These are phyloP conservation scores for Alternaria sp. DNA, from an alignment of 2,329 filamentous ascomycete genomes.

Conservation along the genomic window DNA sequence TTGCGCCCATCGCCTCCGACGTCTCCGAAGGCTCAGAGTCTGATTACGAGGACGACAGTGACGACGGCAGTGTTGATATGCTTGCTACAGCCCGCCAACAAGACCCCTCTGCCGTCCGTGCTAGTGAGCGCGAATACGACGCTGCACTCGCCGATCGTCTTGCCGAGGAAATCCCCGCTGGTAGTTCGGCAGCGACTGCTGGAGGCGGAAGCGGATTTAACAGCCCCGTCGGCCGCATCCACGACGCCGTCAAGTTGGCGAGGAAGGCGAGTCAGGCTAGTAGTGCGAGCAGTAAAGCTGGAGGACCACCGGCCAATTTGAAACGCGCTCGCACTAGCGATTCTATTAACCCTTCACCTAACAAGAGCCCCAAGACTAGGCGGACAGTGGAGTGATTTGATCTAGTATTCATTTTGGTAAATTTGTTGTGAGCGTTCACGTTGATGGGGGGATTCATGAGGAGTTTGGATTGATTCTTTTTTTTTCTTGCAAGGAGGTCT, in stretches of 20 bases:
- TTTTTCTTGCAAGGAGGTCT: not conserved
- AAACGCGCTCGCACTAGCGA: constrained; percentile 34
- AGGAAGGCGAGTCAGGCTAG: not conserved
- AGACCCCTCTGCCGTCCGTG: constrained; percentile 54
- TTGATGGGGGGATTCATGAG: not conserved
- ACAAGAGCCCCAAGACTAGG: constrained; percentile 15
- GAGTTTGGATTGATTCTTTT: not conserved
- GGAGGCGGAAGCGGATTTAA: constrained; percentile 60
- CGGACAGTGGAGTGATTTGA: not conserved
- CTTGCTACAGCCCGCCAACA: constrained; percentile 56
- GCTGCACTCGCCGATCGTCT: constrained; percentile 58
- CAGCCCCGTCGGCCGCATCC: constrained; percentile 42
- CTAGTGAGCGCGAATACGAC: constrained; percentile 58
- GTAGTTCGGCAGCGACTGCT: constrained; percentile 59
- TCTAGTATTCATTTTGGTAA: not conserved
- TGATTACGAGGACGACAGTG: constrained; percentile 46
- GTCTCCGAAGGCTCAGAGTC: constrained; percentile 15
- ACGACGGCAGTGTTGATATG: constrained; percentile 55
- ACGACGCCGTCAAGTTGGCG: not conserved
- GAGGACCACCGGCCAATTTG: constrained; percentile 21
- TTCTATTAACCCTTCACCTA: not conserved
- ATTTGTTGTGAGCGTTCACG: constrained; percentile 3
- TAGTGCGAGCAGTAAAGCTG: constrained; percentile 20
- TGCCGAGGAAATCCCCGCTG: constrained; percentile 59
- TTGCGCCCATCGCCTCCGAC: constrained; percentile 25